Evolutionary conservation across 2,329 filamentous ascomycete genomes (phyloP), one percentile per base, ranked within the genome.

Genomic region (Pseudogymnoascus sp.): DNA sequence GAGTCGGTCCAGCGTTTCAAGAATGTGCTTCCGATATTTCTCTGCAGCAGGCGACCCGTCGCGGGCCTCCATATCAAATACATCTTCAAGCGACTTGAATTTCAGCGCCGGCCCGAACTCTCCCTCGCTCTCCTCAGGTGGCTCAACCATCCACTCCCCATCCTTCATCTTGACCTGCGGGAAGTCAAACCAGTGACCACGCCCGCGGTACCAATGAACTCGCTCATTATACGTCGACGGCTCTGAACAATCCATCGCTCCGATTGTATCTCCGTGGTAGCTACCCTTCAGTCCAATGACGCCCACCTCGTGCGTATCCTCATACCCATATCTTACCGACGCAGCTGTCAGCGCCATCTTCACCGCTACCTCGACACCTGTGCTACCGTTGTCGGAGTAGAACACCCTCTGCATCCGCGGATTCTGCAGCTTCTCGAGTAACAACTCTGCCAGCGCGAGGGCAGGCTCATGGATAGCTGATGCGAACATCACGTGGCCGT

Each of bases 401-500:
- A 95, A 95, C 0, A 90, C 87, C 36, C 87, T 86, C 1, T 73
- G 76, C 2, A 94, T 74, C 0, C 89, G 84, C 0, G 84, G 81
- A 64, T 90, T 92, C 0, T 76, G 72, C 5, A 89, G 74, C 0
- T 78, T 78, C 1, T 77, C 61, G 2, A 94, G 75, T 1, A 95
- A 76, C 0, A 76, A 77, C 69, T 89, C 81, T 0, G 89, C 87
- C 0, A 95, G 78, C 6, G 79, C 76, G 0, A 94, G 74, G 0
- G 89, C 90, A 0, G 91, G 90, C 67, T 90, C 82, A 66, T 95
- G 89, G n/a, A 92, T 81, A 0, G 87, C 85, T 7, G 86, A 86
- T 0, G 89, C 88, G 69, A 95, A 94, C 88, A 95, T 94, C 66
- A 94, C 88, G 72, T 95, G 90, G 0, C 90, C 90, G 69, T 94